A percentile compares a stretch with the other conserved stretches of the same genome.
phyloP scores from a whole-genome alignment of 2,329 filamentous ascomycete species.

The Ustilaginoidea virens region DNA sequence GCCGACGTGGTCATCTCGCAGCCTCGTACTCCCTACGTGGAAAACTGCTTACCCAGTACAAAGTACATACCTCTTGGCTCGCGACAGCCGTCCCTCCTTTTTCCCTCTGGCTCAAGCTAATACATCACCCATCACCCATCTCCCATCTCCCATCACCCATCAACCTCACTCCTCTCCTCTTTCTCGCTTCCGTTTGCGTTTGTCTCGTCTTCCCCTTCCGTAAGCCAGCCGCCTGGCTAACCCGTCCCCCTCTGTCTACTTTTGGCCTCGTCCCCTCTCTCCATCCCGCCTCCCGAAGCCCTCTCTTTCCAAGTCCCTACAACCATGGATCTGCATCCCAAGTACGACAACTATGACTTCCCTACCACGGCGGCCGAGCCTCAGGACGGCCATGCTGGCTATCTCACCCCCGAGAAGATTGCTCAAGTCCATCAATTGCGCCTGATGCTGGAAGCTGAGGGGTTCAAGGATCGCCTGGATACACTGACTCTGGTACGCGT shows the following conservation, averaged over 20 bases:
- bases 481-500: slow-evolving; percentile 69
- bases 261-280: slow-evolving; percentile 1
- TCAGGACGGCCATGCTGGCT: slow-evolving; percentile 69
- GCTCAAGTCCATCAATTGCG: slow-evolving; percentile 79
- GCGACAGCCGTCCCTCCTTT: no score
- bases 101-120: background rate
- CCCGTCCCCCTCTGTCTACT: no score
- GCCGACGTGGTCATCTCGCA: no score
- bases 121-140: background rate
- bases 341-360: slow-evolving; percentile 94
- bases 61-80: no score
- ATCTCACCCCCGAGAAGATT: slow-evolving; percentile 76
- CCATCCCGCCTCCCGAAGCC: background rate
- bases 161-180: background rate
- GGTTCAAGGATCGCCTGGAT: slow-evolving; percentile 73
- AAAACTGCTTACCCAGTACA: no score
- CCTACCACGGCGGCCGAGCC: slow-evolving; percentile 59
- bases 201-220: no score
- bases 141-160: background rate
- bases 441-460: slow-evolving; percentile 66
- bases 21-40: no score
- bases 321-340: slow-evolving; percentile 55
- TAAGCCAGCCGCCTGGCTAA: no score
- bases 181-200: no score
- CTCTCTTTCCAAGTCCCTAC: slow-evolving; percentile 3